Evolutionary conservation across 257 asterid species (phyloP), one percentile per base, ranked within the genome.

Genomic region (Penstemon barbatus): DNA sequence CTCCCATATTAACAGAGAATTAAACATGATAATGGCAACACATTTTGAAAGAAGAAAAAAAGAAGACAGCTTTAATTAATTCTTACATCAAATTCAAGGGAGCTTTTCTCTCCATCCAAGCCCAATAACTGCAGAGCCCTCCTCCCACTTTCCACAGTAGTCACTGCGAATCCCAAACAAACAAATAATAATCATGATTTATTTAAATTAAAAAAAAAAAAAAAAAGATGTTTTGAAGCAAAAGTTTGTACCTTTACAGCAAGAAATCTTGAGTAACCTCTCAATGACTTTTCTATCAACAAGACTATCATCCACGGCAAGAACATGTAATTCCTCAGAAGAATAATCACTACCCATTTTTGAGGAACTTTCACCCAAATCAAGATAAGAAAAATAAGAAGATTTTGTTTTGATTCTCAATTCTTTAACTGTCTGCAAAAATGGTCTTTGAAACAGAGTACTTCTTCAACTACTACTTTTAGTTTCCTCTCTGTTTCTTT

Each of bases 81-180:
- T 51, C 89, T 83, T 70, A 92, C 98, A 81, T 89, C 88, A 58
- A 84, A 76, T 61, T 71, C 86, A 75, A 78, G 83, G 45, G 92
- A 73, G 74, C 71, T 75, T 70, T 68, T 80, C 46, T 89, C 97
- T 58, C 87, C 98, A 72, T 89, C 98, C 54, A 91, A 80, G 1
- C 97, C 98, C 83, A 92, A 58, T 83, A 75, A 87, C 84, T 87
- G 98, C 76, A 92, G 74, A 77, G 98, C 98, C 75, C 83, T 89
- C 12, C 75, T 83, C 62, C 96, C 97, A 79, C 98, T 92, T 61
- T 92, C 98, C 68, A 92, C 97, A 4, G 96, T 86, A 40, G 97
- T 92, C 58, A 89, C 98, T 92, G 87, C 73, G 79, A 54, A 58
- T 12, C 9, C 65, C 67, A 74, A 54, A 11, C 25, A 12, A 44